phyloP scores from a whole-genome alignment of 2,329 filamentous ascomycete genomes.

The Moelleriella libera region DNA sequence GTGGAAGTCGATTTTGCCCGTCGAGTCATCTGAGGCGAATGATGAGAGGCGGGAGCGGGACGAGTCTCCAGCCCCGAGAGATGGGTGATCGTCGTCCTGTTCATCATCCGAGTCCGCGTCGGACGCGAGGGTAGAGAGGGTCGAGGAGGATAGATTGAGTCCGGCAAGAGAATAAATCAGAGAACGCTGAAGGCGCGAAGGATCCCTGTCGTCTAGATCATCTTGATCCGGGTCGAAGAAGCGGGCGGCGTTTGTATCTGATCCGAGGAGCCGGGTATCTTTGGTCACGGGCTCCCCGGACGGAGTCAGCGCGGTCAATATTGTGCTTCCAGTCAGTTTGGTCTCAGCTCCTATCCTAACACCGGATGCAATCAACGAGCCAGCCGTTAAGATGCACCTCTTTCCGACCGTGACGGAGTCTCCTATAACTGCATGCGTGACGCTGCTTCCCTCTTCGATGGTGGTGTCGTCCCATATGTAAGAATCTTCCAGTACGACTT shows the following conservation, averaged over 20 bases:
- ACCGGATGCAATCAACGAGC: constrained; percentile 66
- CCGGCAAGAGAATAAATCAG: constrained; percentile 39
- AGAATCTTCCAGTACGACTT: constrained; percentile 64
- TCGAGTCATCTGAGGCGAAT: constrained; percentile 50
- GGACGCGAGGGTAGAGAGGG: constrained; percentile 47
- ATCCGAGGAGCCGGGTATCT: constrained; percentile 32
- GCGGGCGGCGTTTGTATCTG: constrained; percentile 32
- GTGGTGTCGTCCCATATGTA: constrained; percentile 79
- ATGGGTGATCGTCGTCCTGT: constrained; percentile 47
- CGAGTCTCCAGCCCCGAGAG: constrained; percentile 17
- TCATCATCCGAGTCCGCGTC: constrained; percentile 53
- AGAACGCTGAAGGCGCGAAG: constrained; percentile 36
- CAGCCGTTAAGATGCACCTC: constrained; percentile 52
- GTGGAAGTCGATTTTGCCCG: constrained; percentile 51
- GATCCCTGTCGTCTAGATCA: constrained; percentile 34
- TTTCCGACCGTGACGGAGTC: constrained; percentile 58
- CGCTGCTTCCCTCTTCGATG: constrained; percentile 58
- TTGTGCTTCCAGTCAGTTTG: constrained; percentile 21
- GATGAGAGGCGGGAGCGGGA: constrained; percentile 55
- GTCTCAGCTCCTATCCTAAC: constrained; percentile 55
- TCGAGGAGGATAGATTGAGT: constrained; percentile 38
- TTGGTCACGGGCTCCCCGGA: constrained; percentile 22
- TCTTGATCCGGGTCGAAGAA: constrained; percentile 33
- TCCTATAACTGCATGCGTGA: constrained; percentile 65
- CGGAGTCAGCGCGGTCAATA: constrained; percentile 20